Conservation (phyloP, 2,329 filamentous ascomycete genomes). For the Nemania sp. region DNA sequence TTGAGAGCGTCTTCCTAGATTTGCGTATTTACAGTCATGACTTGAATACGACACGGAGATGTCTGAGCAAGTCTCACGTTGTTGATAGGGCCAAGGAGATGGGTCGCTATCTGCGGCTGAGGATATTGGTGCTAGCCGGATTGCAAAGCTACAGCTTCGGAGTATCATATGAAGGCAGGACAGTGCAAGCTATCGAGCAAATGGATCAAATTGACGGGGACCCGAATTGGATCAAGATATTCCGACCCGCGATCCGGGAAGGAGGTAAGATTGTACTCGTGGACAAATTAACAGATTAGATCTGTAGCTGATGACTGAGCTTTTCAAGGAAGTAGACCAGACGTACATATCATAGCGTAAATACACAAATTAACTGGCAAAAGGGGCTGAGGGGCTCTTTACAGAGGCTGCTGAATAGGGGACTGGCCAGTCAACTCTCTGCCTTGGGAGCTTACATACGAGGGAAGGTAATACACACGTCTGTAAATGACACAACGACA, state of each 20-base stretch:
- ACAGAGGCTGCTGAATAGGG: no score
- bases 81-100: conserved; percentile 29
- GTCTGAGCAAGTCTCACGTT: conserved; percentile 27
- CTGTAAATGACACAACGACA: no score
- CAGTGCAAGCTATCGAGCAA: conserved; percentile 22
- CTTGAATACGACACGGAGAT: conserved; percentile 29
- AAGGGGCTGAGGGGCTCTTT: no score
- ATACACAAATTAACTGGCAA: no score
- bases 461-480: no score
- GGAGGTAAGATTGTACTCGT: conserved; percentile 34
- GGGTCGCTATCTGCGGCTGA: conserved; percentile 29
- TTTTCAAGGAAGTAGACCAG: no score
- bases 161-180: conserved; percentile 19
- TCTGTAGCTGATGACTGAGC: no score
- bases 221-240: conserved; percentile 36
- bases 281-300: conserved; percentile 27
- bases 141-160: conserved; percentile 33
- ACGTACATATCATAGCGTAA: no score
- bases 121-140: conserved; percentile 33
- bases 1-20: conserved; percentile 34
- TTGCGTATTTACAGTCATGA: conserved; percentile 34
- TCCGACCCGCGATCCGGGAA: conserved; percentile 27
- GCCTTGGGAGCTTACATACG: no score
- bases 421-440: no score
- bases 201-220: conserved; percentile 27